Evolutionary conservation across 495 filamentous ascomycete genomes (phyloP), one percentile per base, ranked within the genome.

Genomic region (Talaromyces thailandensis): DNA sequence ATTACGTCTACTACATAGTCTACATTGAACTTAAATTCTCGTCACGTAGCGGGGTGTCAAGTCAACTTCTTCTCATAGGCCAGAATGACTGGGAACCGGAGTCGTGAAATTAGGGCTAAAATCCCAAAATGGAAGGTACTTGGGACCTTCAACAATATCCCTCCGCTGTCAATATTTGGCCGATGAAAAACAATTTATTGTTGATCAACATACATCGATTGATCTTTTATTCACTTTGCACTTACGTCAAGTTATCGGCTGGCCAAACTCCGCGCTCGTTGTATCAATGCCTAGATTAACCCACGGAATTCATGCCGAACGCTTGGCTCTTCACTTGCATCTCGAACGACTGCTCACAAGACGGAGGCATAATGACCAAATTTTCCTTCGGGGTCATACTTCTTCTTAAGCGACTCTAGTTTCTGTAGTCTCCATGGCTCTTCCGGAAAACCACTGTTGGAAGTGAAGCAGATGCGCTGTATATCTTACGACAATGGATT

Each of bases 331-430:
- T 21, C 40, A 1, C 7, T 45, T 21, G 3, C 0, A 45, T 0
- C 0, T 45, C 40, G 12, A 7, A 53, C 26, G 3, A 53, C 50
- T 53, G 2, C 9, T 53, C 21, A 53, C 7, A 53, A 29, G 31
- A 80, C 75, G 1, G 81, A 79, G 2, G 64, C 74, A 62, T 79
- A 84, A 56, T 77, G 79, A 29, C 71, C 77, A 56, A 84, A 83
- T 58, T 63, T 68, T 3, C 73, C 68, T 6, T 68, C 43, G 2
- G 76, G 79, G 65, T 81, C 80, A 55, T 73, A 80, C 62, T 65
- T 61, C 32, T 58, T 61, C 67, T 80, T 81, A 21, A 80, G 62
- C 14, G 62, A 62, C 59, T 63, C 70, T 64, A 81, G 63, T 59
- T 66, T 72, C 57, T 69, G 66, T 43, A 76, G 62, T 28, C 79